Base-by-base conservation (phyloP, 2,329 filamentous ascomycete species). In the Phoma sp. region DNA sequence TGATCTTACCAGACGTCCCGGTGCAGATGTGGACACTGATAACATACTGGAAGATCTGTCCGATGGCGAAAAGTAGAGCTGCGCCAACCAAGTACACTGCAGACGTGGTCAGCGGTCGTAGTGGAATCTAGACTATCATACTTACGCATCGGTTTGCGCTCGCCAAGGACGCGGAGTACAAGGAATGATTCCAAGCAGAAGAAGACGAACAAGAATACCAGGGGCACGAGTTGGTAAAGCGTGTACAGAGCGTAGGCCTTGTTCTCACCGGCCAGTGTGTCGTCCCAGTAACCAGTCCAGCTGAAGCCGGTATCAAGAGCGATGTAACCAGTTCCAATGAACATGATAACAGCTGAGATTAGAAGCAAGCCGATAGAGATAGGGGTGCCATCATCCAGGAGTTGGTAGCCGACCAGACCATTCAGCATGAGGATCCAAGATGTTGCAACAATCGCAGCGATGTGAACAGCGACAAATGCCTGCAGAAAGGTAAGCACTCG, bases 41-140 rank as follows among this genome's bases (percentile, higher is more conserved):
- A 52, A 93, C 89, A 74, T 96, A 99, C 78, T 96, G 91, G 83
- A 99, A 99, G 61, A 99, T 84, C 72, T 99, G 95, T 14, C 92
- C 93, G 53, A 96, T 84, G 24, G 91, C 92, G 72, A 99, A 99
- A 13, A 96, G 82, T 2, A 98, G 65, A 2, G 83, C 87, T 0
- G 93, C 92, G 1, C 79, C 82, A 2, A 81, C 76, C 18, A 98
- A 84, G 73, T 95, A 97, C 55, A 95, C 83, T 85, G 49, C 1
- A 22, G n/a, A 22, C 8, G 4, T 4, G 32, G 47, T 69, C 55
- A 70, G 66, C 43, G 23, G 25, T 60, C 42, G 42, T 33, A 10
- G 55, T 4, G 14, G 8, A 9, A 6, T 13, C 18, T 4, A n/a
- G 0, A 18, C 18, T 13, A n/a, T 7, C 7, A 13, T n/a, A 79